Base-by-base conservation (phyloP, 1,284 basidiomycete genomes). In the Cerioporus squamosus region DNA sequence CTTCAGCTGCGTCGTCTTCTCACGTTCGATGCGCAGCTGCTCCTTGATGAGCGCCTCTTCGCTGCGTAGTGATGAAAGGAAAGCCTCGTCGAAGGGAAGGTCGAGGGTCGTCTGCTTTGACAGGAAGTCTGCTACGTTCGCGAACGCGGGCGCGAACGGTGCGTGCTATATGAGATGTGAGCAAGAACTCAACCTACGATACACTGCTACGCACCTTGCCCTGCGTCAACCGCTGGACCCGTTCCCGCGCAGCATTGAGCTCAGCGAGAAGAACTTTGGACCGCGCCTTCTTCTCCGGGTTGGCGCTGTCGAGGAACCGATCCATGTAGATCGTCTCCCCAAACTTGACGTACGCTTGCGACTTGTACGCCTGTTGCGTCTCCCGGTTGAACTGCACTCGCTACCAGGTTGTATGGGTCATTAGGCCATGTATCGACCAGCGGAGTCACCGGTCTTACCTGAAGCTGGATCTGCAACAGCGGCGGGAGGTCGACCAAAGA, bases 351-450 rank as follows among this genome's bases (percentile, higher is more conserved):
- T 96, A 97, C 1, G 94, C 95, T 71, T 99, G 97, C 10, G 93
- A 95, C 75, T 99, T 99, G 79, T 92, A 96, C 17, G 95, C 89
- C 62, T 95, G 88, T 56, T 92, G 80, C 0, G 89, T 92, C 64
- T 91, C 88, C 15, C 94, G 85, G 72, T 99, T 96, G 77, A 97
- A 99, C 85, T 98, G 97, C 1, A 96, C 97, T 60, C 97, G 84
- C 92, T 98, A 66, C 12, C n/a, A 42, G 33, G 14, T 36, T 36
- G 10, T 14, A 18, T n/a, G 15, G 40, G 5, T 14, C 15, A 6
- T 42, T 12, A 42, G 40, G 8, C 40, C 8, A 18, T 15, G 20
- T 15, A 36, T 8, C 10, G 15, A 7, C 44, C 38, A 38, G 60
- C 44, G 18, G 44, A 54, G 31, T 38, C 36, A 43, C 36, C 10